phyloP scores from a whole-genome alignment of 2,329 filamentous ascomycete species.

The Phialophora expanda region DNA sequence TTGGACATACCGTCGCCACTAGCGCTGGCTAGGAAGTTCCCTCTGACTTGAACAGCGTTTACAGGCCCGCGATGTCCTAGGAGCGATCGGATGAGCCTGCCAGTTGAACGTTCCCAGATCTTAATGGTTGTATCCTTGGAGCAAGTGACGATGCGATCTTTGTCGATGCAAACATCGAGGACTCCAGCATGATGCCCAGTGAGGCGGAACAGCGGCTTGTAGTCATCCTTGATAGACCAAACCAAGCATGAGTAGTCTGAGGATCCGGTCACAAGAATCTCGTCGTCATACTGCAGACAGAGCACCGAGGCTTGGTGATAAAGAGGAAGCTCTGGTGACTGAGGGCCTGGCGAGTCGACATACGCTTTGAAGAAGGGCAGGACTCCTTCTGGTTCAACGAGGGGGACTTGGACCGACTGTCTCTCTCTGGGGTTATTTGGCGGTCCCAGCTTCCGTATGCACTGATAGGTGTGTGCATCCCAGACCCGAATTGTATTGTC shows the following conservation, averaged over 20 bases:
- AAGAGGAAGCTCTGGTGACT: slow-evolving; percentile 32
- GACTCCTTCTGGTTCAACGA: slow-evolving; percentile 45
- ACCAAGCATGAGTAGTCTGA: slow-evolving; percentile 91
- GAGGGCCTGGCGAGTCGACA: slow-evolving; percentile 52
- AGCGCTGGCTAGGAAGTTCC: slow-evolving; percentile 89
- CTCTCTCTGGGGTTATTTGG: slow-evolving; percentile 65
- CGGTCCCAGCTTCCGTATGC: slow-evolving; percentile 80
- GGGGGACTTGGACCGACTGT: slow-evolving; percentile 60
- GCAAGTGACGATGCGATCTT: slow-evolving; percentile 91
- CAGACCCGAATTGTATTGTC: slow-evolving; percentile 95
- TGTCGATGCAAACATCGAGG: slow-evolving; percentile 90
- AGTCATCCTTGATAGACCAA: slow-evolving; percentile 80
- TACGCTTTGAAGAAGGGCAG: slow-evolving; percentile 56
- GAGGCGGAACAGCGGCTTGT: slow-evolving; percentile 78
- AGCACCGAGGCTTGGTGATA: slow-evolving; percentile 93
- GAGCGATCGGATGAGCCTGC: slow-evolving; percentile 75
- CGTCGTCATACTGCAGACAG: slow-evolving; percentile 90
- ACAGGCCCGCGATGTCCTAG: slow-evolving; percentile 88
- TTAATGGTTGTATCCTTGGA: slow-evolving; percentile 95
- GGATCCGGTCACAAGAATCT: slow-evolving; percentile 92
- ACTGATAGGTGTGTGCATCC: slow-evolving; percentile 89
- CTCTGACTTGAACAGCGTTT: slow-evolving; percentile 93
- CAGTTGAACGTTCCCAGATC: slow-evolving; percentile 87
- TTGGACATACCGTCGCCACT: slow-evolving; percentile 92
- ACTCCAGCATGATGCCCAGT: slow-evolving; percentile 83